Base-by-base conservation (phyloP, 1,139 yeast genomes). In the Taphrina pruni region DNA sequence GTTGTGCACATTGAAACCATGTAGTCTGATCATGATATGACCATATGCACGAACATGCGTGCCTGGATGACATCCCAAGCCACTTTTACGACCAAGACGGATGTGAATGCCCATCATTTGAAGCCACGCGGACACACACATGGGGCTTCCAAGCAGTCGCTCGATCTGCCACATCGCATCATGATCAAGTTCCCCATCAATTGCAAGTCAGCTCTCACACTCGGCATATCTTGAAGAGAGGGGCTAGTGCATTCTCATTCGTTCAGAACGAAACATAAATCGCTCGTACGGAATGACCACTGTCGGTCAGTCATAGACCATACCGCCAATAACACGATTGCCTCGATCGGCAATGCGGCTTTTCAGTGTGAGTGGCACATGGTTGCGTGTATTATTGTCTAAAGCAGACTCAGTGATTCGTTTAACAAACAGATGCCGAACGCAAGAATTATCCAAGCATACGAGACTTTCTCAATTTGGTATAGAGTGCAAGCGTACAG, bases 161-260 rank as follows among this genome's bases (percentile, higher is more conserved):
- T 45, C 48, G 48, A 45, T 45, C 48, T 14, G 48, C 48, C 48
- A 45, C 48, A 45, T 45, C 48, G 48, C 48, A 45, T 45, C 48
- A 45, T 45, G 8, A n/a, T 7, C 17, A 45, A 7, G 20, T 9
- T 11, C 43, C 48, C 48, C 48, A 45, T 45, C 48, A 4, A 26
- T 26, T 26, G 32, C 32, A 26, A 26, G 32, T 26, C 32, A 26
- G 32, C 32, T 26, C 32, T 26, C 32, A 26, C 32, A 26, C 32
- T 26, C 32, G 32, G 32, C 32, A 26, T 26, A 26, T 26, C 32
- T 26, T 26, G 32, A 26, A 26, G 48, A 6, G 48, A 45, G 48
- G 48, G 48, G 48, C 20, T 17, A 5, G 8, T 45, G 48, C n/a
- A 14, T n/a, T 8, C 9, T 45, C n/a, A 17, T 17, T 14, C 20